These are phyloP conservation scores for Haplosporangium gracile DNA, from an alignment of 192 early-diverging fungal species.

Conservation along the genomic window DNA sequence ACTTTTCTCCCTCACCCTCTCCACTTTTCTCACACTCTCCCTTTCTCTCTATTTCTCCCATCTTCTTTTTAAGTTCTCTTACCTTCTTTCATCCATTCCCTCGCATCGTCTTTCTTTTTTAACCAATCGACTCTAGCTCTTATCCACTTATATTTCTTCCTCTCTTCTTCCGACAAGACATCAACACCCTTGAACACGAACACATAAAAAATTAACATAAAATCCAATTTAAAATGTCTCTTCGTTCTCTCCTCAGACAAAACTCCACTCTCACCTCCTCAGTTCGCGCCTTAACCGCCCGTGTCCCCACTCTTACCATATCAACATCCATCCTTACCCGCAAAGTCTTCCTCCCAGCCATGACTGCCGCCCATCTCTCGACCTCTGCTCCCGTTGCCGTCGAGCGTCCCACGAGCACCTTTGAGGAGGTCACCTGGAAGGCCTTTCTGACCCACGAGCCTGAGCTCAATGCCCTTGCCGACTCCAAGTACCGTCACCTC, in stretches of 20 bases:
- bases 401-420: constrained; percentile 21
- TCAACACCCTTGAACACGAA: not conserved
- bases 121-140: not conserved
- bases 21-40: not conserved
- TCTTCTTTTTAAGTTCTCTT: not conserved
- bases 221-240: not conserved
- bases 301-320: not conserved
- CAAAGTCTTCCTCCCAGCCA: not conserved
- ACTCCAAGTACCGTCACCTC: constrained; percentile 3
- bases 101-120: not conserved
- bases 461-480: not conserved
- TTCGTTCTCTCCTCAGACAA: not conserved
- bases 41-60: not conserved
- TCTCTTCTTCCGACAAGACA: not conserved
- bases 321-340: not conserved
- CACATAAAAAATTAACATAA: not conserved
- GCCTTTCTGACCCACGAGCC: not conserved
- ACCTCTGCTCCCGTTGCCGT: not conserved
- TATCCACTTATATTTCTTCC: too few species aligned
- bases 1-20: not conserved
- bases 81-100: not conserved
- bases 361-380: not conserved
- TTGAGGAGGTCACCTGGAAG: constrained; percentile 18
- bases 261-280: not conserved
- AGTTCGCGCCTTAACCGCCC: not conserved